Percentiles rank a stretch among this genome's conserved stretches.
Evolutionary conservation across 352 stramenopile genomes (phyloP).

Genomic region (Lagenidium giganteum): DNA sequence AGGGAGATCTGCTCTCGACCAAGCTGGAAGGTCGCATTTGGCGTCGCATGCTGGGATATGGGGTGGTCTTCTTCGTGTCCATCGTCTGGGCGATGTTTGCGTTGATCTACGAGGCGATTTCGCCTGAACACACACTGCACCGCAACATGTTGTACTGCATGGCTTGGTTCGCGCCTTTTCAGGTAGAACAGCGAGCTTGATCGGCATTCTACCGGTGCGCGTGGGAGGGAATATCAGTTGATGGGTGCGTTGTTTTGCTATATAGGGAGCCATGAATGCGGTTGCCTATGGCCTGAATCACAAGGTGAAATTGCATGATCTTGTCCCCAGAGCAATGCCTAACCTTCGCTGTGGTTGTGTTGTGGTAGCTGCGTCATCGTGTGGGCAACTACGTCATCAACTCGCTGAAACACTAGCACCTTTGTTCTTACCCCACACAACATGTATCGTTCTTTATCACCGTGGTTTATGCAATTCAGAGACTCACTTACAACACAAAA

Average conservation of each 20-base stretch:
- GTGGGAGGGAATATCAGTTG: background rate
- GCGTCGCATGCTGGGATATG: slow-evolving; percentile 60
- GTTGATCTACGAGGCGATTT: slow-evolving; percentile 43
- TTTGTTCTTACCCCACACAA: too few species aligned
- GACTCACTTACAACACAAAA: too few species aligned
- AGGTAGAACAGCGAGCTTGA: slow-evolving; percentile 25
- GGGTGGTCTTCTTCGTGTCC: slow-evolving; percentile 43
- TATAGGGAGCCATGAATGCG: slow-evolving; percentile 53
- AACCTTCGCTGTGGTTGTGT: too few species aligned
- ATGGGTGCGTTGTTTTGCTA: background rate
- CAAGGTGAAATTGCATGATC: slow-evolving; percentile 50
- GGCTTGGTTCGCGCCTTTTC: slow-evolving; percentile 63
- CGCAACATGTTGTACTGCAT: slow-evolving; percentile 51
- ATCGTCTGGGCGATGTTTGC: slow-evolving; percentile 40
- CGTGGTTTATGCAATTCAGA: too few species aligned
- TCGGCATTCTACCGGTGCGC: background rate
- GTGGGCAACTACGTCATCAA: too few species aligned
- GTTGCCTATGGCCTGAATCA: slow-evolving; percentile 56
- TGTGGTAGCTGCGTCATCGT: too few species aligned
- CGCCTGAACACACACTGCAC: slow-evolving; percentile 37
- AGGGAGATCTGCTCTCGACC: slow-evolving; percentile 56
- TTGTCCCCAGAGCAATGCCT: too few species aligned
- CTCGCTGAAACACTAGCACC: too few species aligned
- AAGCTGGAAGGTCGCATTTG: slow-evolving; percentile 65
- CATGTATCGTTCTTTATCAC: too few species aligned